Evolutionary conservation across 2,329 filamentous ascomycete species (phyloP), one percentile per base, ranked within the genome.

Genomic region (Macrophomina pseudophaseolina): DNA sequence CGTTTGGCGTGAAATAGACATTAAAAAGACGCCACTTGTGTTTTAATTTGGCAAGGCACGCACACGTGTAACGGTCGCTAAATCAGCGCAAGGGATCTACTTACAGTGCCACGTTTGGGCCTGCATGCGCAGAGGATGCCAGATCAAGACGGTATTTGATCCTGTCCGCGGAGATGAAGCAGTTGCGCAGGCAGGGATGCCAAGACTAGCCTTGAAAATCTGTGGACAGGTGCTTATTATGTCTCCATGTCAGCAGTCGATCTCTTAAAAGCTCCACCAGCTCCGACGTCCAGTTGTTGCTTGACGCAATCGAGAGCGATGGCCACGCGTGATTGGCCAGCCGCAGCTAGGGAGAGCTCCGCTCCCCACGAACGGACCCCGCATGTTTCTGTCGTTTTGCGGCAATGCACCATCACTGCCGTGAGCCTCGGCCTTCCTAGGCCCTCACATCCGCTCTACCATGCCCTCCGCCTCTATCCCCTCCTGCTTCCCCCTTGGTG

Each of bases 341-440:
- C 18, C 56, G 56, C 28, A 46, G 54, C 40, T 46, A 59, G 8
- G 53, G 53, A 23, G 33, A 40, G 33, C 52, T 56, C 52, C 33
- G 52, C 16, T 9, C 32, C 33, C 8, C 33, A 23, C 16, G 7
- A 46, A 48, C 42, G 56, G 38, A 60, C 23, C 40, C 40, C 56
- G 40, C 18, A 30, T 16, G 42, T 23, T 28, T 38, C 14, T 40
- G 56, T 60, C 40, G 53, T 32, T 58, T 58, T 58, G 16, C 58
- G 58, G 58, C 58, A 48, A 60, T 62, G 32, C 58, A 49, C 32
- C 30, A 28, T n/a, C 42, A 48, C 40, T 18, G 56, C 56, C 56
- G 56, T 28, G 14, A 49, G 58, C 58, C 58, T 62, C 58, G 58
- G 58, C 44, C 44, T 12, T 6, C 12, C 11, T 44, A 9, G 12